These are phyloP conservation scores for Raphanus hybrid DNA, from an alignment of 441 rosid species.

Conservation along the genomic window DNA sequence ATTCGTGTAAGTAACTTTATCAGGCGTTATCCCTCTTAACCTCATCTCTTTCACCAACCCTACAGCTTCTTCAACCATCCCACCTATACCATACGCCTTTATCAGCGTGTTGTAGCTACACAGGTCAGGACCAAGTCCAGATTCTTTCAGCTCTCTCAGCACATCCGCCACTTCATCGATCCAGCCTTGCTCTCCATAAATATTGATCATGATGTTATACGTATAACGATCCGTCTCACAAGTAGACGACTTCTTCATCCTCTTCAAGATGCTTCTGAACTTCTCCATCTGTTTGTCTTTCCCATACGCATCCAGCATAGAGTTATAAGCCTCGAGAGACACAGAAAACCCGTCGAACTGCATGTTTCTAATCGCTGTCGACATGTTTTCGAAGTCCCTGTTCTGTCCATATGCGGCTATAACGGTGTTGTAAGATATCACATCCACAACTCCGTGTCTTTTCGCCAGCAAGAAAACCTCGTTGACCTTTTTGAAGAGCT, in stretches of 20 bases:
- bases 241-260: conserved; percentile 66
- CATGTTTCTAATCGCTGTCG: conserved; percentile 69
- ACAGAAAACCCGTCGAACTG: conserved; percentile 85
- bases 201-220: conserved; percentile 83
- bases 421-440: conserved; percentile 82
- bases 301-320: conserved; percentile 83
- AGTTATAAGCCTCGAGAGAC: conserved; percentile 90
- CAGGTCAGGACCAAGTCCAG: conserved; percentile 74
- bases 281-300: conserved; percentile 80
- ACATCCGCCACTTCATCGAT: conserved; percentile 71
- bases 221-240: conserved; percentile 69
- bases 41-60: conserved; percentile 86
- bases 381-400: conserved; percentile 66
- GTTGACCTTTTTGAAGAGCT: conserved; percentile 65
- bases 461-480: conserved; percentile 67
- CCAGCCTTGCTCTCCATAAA: conserved; percentile 84
- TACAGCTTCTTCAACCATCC: conserved; percentile 89
- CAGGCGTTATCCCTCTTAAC: conserved; percentile 66
- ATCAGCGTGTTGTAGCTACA: conserved; percentile 92
- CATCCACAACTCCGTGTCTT: conserved; percentile 71
- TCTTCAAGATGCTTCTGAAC: conserved; percentile 68
- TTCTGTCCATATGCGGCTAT: conserved; percentile 75
- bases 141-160: conserved; percentile 64
- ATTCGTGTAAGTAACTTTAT: conserved; percentile 76
- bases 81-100: conserved; percentile 92